Conservation (phyloP, 176 grass and related monocot genomes). For the Triticum timopheevii region DNA sequence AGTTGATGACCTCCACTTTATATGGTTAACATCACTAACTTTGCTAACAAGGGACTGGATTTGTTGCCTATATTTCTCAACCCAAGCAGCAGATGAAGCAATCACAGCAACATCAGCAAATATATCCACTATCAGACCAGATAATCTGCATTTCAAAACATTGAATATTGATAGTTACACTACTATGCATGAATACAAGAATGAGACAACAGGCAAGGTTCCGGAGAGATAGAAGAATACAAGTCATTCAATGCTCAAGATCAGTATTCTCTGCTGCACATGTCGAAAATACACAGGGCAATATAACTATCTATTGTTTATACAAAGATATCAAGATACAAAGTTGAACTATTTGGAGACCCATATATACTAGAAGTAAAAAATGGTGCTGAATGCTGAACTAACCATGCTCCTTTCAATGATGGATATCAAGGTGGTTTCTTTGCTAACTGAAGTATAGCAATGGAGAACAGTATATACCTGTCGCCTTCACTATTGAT, state of each 20-base stretch:
- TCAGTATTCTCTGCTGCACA: constrained; percentile 1
- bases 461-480: constrained; percentile 33
- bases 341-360: neutral
- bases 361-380: neutral
- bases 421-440: neutral
- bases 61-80: constrained; percentile 93
- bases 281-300: neutral
- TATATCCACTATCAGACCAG: constrained; percentile 92
- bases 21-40: constrained; percentile 71
- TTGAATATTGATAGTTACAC: neutral
- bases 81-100: constrained; percentile 98
- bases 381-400: neutral
- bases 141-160: constrained; percentile 62
- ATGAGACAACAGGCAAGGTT: neutral
- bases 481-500: constrained; percentile 96
- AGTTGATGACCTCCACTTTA: constrained; percentile 84
- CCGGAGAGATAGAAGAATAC: neutral
- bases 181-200: neutral
- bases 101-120: constrained; percentile 84
- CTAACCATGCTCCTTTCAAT: neutral
- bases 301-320: neutral
- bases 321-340: neutral
- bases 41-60: constrained; percentile 75
- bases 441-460: neutral
- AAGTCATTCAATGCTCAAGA: neutral